Percentiles rank a stretch among this genome's conserved stretches.
Conservation (phyloP, 805 yeast species). For the Brettanomyces sp. region DNA sequence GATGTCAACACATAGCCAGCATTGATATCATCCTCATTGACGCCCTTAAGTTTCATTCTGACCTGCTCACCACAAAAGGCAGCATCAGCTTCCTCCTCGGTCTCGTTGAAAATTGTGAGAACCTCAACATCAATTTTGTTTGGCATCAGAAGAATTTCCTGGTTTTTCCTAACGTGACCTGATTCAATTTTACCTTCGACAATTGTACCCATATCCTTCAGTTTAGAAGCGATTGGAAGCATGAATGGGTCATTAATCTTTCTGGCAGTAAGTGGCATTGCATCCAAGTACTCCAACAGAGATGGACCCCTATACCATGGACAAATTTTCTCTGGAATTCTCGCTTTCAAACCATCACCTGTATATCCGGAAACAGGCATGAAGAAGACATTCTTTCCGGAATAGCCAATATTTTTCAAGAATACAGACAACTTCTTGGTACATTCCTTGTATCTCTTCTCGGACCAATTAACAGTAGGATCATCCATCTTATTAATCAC, state of each 20-base stretch:
- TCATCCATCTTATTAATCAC: slow-evolving; percentile 99
- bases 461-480: slow-evolving; percentile 91
- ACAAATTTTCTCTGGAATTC: slow-evolving; percentile 58
- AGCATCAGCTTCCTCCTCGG: slow-evolving; percentile 84
- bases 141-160: slow-evolving; percentile 81
- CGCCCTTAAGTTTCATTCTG: slow-evolving; percentile 83
- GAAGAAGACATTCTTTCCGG: slow-evolving; percentile 73
- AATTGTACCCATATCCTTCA: slow-evolving; percentile 94
- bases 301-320: slow-evolving; percentile 97
- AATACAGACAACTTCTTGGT: slow-evolving; percentile 67
- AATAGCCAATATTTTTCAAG: slow-evolving; percentile 85
- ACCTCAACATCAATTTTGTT: slow-evolving; percentile 79
- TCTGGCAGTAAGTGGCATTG: slow-evolving; percentile 73
- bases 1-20: slow-evolving; percentile 90
- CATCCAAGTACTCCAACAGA: slow-evolving; percentile 80
- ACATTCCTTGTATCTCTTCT: slow-evolving; percentile 95
- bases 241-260: slow-evolving; percentile 91
- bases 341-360: slow-evolving; percentile 92
- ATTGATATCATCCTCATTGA: slow-evolving; percentile 93
- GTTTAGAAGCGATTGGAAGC: slow-evolving; percentile 91
- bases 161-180: slow-evolving; percentile 81
- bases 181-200: slow-evolving; percentile 98
- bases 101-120: slow-evolving; percentile 81
- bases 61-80: slow-evolving; percentile 98
- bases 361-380: slow-evolving; percentile 99